These are phyloP conservation scores for Botrytis squamosa DNA, from an alignment of 2,329 filamentous ascomycete species.

Conservation along the genomic window DNA sequence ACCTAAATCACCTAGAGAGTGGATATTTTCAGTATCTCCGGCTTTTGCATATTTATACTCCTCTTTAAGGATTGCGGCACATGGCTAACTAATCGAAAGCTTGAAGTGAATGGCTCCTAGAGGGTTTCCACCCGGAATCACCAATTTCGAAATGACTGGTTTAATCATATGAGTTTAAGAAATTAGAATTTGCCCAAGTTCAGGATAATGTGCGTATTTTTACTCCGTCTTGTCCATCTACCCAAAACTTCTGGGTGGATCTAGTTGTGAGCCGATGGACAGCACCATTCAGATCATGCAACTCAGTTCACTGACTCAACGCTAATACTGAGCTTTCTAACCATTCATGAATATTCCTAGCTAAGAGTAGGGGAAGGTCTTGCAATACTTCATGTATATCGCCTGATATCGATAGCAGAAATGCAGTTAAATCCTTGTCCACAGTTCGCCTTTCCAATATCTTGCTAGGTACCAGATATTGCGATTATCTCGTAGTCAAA, in stretches of 20 bases:
- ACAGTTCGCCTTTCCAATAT: not conserved
- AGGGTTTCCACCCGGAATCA: not conserved
- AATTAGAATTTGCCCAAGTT: not conserved
- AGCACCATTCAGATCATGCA: not conserved
- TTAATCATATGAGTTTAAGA: not conserved
- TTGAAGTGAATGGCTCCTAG: not conserved
- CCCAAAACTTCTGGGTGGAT: not conserved
- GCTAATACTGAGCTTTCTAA: not conserved
- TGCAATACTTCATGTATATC: not conserved
- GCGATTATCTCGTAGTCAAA: not conserved
- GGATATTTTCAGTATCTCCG: too few species aligned
- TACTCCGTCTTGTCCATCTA: not conserved
- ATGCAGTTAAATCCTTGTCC: not conserved
- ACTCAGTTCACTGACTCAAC: not conserved
- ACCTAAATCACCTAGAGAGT: too few species aligned
- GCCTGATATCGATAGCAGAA: not conserved
- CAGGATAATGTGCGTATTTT: not conserved
- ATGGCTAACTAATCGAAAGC: not conserved
- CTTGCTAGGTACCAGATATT: not conserved
- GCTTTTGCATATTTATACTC: not conserved
- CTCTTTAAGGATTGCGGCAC: not conserved
- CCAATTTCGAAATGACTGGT: not conserved
- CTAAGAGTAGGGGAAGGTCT: fast-evolving
- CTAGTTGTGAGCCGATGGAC: not conserved
- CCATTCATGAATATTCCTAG: not conserved